Conservation (phyloP, 441 rosid genomes). For the Arabidopsis hybrid region DNA sequence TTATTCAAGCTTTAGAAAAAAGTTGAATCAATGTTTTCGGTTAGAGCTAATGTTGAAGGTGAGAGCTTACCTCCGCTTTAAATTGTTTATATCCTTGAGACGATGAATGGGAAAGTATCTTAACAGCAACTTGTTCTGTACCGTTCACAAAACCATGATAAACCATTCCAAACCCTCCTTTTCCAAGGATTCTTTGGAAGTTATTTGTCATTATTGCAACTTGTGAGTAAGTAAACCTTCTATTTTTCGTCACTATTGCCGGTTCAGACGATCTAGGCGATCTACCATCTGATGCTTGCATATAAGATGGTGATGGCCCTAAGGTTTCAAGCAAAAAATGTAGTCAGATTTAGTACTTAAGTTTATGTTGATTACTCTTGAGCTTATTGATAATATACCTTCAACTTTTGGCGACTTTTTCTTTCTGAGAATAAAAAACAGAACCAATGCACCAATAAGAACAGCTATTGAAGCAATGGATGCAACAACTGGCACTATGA, state of each 20-base stretch:
- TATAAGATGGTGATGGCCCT: conserved; percentile 21
- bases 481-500: conserved; percentile 42
- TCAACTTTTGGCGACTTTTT: conserved; percentile 34
- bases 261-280: neutral
- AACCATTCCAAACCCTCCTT: conserved; percentile 55
- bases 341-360: neutral
- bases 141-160: conserved; percentile 48
- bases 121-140: conserved; percentile 50
- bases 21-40: neutral
- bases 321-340: neutral
- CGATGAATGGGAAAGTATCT: conserved; percentile 49
- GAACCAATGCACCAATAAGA: conserved; percentile 30
- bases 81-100: conserved; percentile 52
- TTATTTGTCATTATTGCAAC: conserved; percentile 50
- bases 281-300: neutral
- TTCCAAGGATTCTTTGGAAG: conserved; percentile 46
- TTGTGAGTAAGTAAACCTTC: conserved; percentile 42
- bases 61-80: conserved; percentile 48
- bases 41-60: neutral
- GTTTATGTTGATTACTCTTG: neutral
- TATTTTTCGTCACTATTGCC: conserved; percentile 29
- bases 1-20: neutral
- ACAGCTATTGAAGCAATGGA: conserved; percentile 42
- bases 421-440: conserved; percentile 33
- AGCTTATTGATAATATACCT: conserved; percentile 24